Base-by-base conservation (phyloP, 352 stramenopile genomes). In the Globisporangium cylindrosporum region DNA sequence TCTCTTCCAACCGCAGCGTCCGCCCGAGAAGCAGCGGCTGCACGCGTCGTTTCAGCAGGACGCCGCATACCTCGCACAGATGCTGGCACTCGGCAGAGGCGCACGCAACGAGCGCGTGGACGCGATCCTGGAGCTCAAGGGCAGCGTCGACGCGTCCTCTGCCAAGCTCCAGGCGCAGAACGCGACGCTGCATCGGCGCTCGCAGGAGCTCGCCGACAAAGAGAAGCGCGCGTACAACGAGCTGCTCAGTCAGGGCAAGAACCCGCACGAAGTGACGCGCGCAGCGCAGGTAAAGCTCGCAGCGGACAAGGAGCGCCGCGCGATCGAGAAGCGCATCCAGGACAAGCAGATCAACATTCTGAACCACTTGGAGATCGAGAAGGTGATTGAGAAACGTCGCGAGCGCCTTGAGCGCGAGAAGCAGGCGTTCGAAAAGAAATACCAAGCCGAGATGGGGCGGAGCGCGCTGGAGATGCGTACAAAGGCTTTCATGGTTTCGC, bases 191-290 rank as follows among this genome's bases (percentile, higher is more conserved):
- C 65, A 82, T 49, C 73, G 73, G 8, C 68, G 71, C 34, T 48
- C 65, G 3, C 51, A 81, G 36, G 70, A 76, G 1, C 64, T 78
- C 20, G 70, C 72, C 0, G 60, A 74, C 2, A 51, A 76, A n/a
- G 73, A 90, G 56, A 75, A 71, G 29, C 57, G 68, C 1, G 66
- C 73, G 18, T 89, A 89, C 54, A 74, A 89, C 32, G 72, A 78
- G 57, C 70, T 93, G 4, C 48, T 95, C 49, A 73, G 76, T 27
- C 84, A 92, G 34, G 87, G 87, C 6, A 79, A 87, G 56, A 95
- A 95, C 66, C 86, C 89, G 22, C 91, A 95, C 66, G 84, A 94
- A 54, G 82, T 91, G 3, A 71, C 82, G 1, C 86, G 89, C 36
- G 70, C 66, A 2, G 73, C 79, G 25, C 71, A 80, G 5, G 81